These are phyloP conservation scores for Capsicum baccatum DNA, from an alignment of 257 asterid species.

Conservation along the genomic window DNA sequence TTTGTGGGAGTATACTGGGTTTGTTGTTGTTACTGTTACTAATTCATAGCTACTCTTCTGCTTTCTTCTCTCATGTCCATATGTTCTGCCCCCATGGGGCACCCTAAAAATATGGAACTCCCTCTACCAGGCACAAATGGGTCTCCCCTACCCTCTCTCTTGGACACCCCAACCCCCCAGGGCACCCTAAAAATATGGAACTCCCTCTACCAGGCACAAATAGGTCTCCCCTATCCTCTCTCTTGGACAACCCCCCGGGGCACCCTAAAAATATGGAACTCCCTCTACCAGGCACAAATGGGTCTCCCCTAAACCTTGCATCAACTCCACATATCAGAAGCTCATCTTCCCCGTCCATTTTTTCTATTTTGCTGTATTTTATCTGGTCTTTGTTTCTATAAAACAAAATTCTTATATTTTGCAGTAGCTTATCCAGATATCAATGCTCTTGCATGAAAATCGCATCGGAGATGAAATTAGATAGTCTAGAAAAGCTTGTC, in stretches of 20 bases:
- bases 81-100: background rate
- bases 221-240: too few relatives aligned
- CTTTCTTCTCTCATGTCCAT: background rate
- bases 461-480: background rate
- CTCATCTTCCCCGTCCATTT: background rate
- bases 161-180: background rate
- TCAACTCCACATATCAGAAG: constrained; percentile 11
- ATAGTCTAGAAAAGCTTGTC: background rate
- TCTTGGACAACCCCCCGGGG: background rate
- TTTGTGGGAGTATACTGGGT: too few relatives aligned
- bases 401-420: background rate
- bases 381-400: background rate
- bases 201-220: too few relatives aligned
- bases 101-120: background rate
- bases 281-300: background rate
- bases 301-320: background rate
- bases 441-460: constrained; percentile 1
- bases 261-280: background rate
- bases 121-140: background rate
- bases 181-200: too few relatives aligned
- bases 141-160: constrained; percentile 8
- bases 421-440: background rate
- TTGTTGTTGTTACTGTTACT: background rate
- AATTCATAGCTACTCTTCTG: background rate
- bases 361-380: background rate